Conservation (phyloP, 2,329 filamentous ascomycete species). For the Stenocarpella maydis region DNA sequence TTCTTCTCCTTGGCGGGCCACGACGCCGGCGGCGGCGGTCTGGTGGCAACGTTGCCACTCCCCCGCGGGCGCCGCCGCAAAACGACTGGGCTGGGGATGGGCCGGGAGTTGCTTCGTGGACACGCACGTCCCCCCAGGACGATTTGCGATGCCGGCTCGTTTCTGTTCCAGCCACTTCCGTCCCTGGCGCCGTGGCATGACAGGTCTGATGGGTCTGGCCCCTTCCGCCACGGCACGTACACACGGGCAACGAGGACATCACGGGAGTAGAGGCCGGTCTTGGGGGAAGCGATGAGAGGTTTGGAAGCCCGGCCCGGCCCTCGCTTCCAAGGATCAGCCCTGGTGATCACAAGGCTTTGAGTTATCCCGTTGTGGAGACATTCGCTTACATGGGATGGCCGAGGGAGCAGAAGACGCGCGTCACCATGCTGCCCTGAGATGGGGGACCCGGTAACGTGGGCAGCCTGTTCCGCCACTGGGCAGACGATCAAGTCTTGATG, state of each 20-base stretch:
- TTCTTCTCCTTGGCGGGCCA: background rate
- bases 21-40: slow-evolving; percentile 7
- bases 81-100: background rate
- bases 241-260: background rate
- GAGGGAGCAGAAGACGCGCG: slow-evolving; percentile 25
- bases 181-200: background rate
- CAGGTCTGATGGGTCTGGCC: background rate
- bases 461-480: slow-evolving; percentile 13
- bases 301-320: background rate
- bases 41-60: slow-evolving; percentile 12
- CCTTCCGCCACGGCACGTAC: background rate
- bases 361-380: slow-evolving; percentile 22
- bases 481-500: background rate
- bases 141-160: background rate
- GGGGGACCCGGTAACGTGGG: slow-evolving; percentile 11
- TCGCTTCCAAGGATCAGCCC: slow-evolving; percentile 21
- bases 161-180: background rate
- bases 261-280: background rate
- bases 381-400: slow-evolving; percentile 24
- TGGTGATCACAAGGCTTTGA: slow-evolving; percentile 8
- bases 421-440: slow-evolving; percentile 23
- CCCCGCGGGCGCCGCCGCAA: background rate
- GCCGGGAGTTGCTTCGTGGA: background rate
- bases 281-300: slow-evolving; percentile 1
- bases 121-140: background rate